phyloP scores from a whole-genome alignment of 306 rosid species.

The Castanea mollissima region DNA sequence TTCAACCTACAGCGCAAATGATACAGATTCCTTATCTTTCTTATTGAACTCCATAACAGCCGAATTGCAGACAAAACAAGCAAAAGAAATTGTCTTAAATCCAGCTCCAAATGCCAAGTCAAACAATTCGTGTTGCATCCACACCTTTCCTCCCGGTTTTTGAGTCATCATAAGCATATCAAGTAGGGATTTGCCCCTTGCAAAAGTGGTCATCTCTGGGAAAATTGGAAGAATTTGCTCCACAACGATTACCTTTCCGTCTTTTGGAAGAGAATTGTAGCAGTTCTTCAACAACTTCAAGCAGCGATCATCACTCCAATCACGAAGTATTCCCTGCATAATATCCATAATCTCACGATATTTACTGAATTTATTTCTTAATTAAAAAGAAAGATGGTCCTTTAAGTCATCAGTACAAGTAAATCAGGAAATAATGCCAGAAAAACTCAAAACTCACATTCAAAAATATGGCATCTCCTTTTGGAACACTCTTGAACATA shows the following conservation, averaged over 20 bases:
- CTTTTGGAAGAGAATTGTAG: slow-evolving; percentile 34
- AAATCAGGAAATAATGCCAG: too few species aligned
- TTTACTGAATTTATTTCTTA: too few species aligned
- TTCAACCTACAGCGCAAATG: background rate
- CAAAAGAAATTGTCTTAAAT: slow-evolving; percentile 44
- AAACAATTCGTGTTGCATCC: slow-evolving; percentile 39
- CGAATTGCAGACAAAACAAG: slow-evolving; percentile 24
- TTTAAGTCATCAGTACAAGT: too few species aligned
- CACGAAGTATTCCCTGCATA: slow-evolving; percentile 39
- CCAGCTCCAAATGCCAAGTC: slow-evolving; percentile 48
- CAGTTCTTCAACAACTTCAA: slow-evolving; percentile 46
- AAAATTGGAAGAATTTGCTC: slow-evolving; percentile 34
- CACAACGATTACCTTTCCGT: slow-evolving; percentile 53
- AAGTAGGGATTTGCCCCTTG: background rate
- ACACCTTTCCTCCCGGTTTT: slow-evolving; percentile 50
- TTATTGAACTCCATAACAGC: slow-evolving; percentile 65
- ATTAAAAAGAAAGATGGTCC: too few species aligned
- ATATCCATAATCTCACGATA: background rate
- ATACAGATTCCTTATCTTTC: background rate
- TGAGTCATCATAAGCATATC: slow-evolving; percentile 57
- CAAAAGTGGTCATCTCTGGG: slow-evolving; percentile 25
- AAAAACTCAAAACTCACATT: too few species aligned
- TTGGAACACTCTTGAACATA: slow-evolving; percentile 58
- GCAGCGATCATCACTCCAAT: slow-evolving; percentile 39
- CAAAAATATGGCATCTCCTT: slow-evolving; percentile 52